phyloP scores from a whole-genome alignment of 2,329 filamentous ascomycete genomes.

The Monilinia vaccinii-corymbosi region DNA sequence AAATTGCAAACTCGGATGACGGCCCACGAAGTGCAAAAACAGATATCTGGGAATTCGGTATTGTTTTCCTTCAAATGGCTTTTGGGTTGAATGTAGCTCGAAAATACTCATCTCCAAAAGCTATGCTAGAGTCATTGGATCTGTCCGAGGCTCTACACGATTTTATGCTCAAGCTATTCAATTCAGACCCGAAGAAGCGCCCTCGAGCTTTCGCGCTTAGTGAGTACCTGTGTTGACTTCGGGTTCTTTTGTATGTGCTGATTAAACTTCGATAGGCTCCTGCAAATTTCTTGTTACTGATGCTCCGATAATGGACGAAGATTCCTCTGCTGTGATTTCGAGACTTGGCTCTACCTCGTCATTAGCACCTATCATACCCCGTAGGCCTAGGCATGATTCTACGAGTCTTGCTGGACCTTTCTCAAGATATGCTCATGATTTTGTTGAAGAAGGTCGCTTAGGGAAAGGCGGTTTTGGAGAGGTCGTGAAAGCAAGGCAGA shows the following conservation, averaged over 20 bases:
- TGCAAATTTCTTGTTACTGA: slow-evolving; percentile 60
- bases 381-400: slow-evolving; percentile 53
- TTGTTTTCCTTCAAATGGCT: slow-evolving; percentile 88
- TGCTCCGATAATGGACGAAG: slow-evolving; percentile 43
- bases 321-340: slow-evolving; percentile 33
- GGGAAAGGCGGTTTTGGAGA: slow-evolving; percentile 94
- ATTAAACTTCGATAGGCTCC: slow-evolving; percentile 29
- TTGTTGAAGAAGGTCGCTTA: slow-evolving; percentile 78
- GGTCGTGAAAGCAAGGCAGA: slow-evolving; percentile 91
- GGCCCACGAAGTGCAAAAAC: slow-evolving; percentile 65
- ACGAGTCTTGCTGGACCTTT: slow-evolving; percentile 42
- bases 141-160: slow-evolving; percentile 71
- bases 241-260: background rate
- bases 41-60: slow-evolving; percentile 91
- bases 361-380: slow-evolving; percentile 35
- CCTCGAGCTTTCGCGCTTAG: slow-evolving; percentile 69
- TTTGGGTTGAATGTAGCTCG: slow-evolving; percentile 72
- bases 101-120: slow-evolving; percentile 70
- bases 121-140: slow-evolving; percentile 59
- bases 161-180: slow-evolving; percentile 76
- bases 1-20: slow-evolving; percentile 55
- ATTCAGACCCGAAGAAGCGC: slow-evolving; percentile 71
- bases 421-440: slow-evolving; percentile 72
- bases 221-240: background rate
- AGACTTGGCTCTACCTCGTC: slow-evolving; percentile 33